These are phyloP conservation scores for Lachancea sp. DNA, from an alignment of 805 yeast species.

Conservation along the genomic window DNA sequence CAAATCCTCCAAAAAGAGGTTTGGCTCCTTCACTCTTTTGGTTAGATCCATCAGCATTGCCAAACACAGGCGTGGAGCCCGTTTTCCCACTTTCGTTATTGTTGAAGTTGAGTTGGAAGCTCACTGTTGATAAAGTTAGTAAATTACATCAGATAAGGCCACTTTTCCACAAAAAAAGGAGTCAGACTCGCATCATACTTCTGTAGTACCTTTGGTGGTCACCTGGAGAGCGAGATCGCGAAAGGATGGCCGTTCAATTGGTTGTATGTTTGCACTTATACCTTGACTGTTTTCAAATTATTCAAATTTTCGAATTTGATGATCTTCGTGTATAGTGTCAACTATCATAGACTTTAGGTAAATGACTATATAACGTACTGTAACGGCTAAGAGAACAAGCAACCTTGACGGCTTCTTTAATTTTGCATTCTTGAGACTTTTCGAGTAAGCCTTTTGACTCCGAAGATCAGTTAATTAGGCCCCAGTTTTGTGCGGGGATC, in stretches of 20 bases:
- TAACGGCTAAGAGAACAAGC: too few relatives aligned
- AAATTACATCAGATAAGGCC: background rate
- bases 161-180: background rate
- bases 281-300: background rate
- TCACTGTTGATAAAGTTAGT: background rate
- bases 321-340: background rate
- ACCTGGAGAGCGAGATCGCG: background rate
- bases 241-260: background rate
- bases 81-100: background rate
- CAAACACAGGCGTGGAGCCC: slow-evolving; percentile 2
- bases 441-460: too few relatives aligned
- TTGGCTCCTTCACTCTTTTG: background rate
- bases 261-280: background rate
- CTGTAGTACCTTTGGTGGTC: background rate
- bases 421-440: too few relatives aligned
- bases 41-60: slow-evolving; percentile 1
- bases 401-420: background rate
- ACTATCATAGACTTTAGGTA: background rate
- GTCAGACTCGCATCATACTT: background rate
- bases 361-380: too few relatives aligned
- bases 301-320: background rate
- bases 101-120: slow-evolving; percentile 7
- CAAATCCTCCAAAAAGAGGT: slow-evolving; percentile 6
- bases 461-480: background rate
- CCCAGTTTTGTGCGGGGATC: slow-evolving; percentile 15